These are phyloP conservation scores for Parachaetomium inaequale DNA, from an alignment of 495 filamentous ascomycete genomes.

Conservation along the genomic window DNA sequence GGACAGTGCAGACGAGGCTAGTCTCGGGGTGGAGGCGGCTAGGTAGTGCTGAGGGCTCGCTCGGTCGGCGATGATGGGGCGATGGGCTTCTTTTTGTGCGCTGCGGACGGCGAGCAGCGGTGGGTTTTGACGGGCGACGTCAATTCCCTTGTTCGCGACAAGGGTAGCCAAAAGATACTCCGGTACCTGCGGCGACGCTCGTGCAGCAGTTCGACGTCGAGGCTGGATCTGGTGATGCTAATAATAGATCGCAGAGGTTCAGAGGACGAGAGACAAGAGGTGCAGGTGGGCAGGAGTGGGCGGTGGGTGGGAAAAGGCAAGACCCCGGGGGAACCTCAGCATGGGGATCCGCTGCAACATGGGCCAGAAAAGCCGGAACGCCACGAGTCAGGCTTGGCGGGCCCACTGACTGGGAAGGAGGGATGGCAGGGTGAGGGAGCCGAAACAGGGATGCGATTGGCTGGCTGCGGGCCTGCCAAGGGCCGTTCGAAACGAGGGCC, in stretches of 20 bases:
- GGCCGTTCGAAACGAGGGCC: neutral
- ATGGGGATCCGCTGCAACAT: slow-evolving; percentile 6
- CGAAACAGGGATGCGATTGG: neutral
- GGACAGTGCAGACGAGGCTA: neutral
- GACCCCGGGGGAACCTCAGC: slow-evolving; percentile 7
- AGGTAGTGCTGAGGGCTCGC: slow-evolving; percentile 3
- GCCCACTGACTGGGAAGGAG: neutral
- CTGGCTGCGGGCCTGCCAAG: neutral
- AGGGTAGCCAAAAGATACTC: slow-evolving; percentile 28
- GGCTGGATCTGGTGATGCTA: slow-evolving; percentile 36
- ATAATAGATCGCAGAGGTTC: slow-evolving; percentile 31
- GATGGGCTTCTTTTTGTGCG: slow-evolving; percentile 30
- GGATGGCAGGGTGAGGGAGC: slow-evolving; percentile 8
- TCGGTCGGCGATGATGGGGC: slow-evolving; percentile 22
- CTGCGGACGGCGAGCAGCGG: slow-evolving; percentile 10
- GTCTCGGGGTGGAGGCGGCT: slow-evolving; percentile 1
- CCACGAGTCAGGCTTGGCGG: slow-evolving; percentile 26
- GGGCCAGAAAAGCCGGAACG: slow-evolving; percentile 22
- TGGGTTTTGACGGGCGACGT: slow-evolving; percentile 23
- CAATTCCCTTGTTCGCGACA: slow-evolving; percentile 28
- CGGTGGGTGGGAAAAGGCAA: slow-evolving; percentile 22
- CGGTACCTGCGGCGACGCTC: slow-evolving; percentile 32
- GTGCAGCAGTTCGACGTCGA: slow-evolving; percentile 37
- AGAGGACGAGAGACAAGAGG: slow-evolving; percentile 25
- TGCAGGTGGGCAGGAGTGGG: slow-evolving; percentile 16